Evolutionary conservation across 2,329 filamentous ascomycete species (phyloP), one percentile per base, ranked within the genome.

Genomic region (Aspergillus ochraceus): DNA sequence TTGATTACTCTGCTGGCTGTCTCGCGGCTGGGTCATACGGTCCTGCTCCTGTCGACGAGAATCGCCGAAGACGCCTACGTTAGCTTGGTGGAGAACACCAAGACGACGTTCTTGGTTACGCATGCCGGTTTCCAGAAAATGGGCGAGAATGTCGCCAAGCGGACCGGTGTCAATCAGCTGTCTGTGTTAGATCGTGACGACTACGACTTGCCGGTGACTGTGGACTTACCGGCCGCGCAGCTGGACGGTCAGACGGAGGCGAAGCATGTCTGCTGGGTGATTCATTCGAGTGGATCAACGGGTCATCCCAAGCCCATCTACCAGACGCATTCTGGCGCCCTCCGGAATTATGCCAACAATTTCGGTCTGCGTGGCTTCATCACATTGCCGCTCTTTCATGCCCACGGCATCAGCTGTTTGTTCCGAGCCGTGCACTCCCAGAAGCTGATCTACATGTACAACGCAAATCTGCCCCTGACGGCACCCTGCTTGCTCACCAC

Each of bases 231-330:
- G 8, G 4, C 50, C 19, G 55, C 61, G 22, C 60, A 58, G 50
- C 63, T 74, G 11, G 65, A 75, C 24, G 59, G 64, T 4, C 22
- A 50, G 5, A 63, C 64, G 6, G 71, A 71, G 56, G 69, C 71
- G 49, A 70, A 66, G 30, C 71, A 76, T 66, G 71, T 76, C 56
- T 72, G 67, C 3, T 77, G 72, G 75, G 81, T 79, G 54, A 75
- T 83, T n/a, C 80, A 83, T 64, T 81, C 79, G 1, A 79, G 76
- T 17, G 86, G 86, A 6, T 86, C 82, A 0, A 88, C 87, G 0
- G 86, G 86, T 0, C 75, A 88, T 0, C 86, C 86, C 0, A 88
- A 88, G 61, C 85, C 86, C 0, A 87, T 89, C 53, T 85, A 80
- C 59, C 81, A 85, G 55, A 84, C 81, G 0, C 83, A 89, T 58